These are phyloP conservation scores for Candida golubevii DNA, from an alignment of 805 yeast genomes.

Conservation along the genomic window DNA sequence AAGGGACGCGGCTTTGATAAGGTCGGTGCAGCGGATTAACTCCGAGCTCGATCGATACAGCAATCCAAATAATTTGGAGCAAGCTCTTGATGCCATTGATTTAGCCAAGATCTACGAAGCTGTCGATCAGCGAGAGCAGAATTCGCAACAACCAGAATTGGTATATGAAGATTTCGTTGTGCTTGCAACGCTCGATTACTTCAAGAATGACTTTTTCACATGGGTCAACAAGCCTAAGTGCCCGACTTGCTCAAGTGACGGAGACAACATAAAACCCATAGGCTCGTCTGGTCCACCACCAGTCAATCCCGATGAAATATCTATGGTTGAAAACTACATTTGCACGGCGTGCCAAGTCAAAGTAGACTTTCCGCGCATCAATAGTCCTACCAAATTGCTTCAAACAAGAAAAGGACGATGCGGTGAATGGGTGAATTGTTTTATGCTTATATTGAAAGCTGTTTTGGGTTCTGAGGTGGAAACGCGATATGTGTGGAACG, in stretches of 20 bases:
- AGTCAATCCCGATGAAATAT: slow-evolving; percentile 41
- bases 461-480: slow-evolving; percentile 41
- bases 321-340: slow-evolving; percentile 57
- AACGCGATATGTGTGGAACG: slow-evolving; percentile 73
- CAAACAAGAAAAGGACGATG: slow-evolving; percentile 73
- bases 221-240: slow-evolving; percentile 81
- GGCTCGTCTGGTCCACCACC: slow-evolving; percentile 40
- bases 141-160: slow-evolving; percentile 2
- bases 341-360: slow-evolving; percentile 48
- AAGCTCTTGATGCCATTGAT: slow-evolving; percentile 61
- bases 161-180: slow-evolving; percentile 37
- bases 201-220: slow-evolving; percentile 70
- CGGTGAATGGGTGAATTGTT: slow-evolving; percentile 94
- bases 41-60: slow-evolving; percentile 10
- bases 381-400: slow-evolving; percentile 59
- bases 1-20: slow-evolving; percentile 2
- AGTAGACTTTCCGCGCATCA: slow-evolving; percentile 72
- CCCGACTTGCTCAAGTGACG: slow-evolving; percentile 40
- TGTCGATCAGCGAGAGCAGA: slow-evolving; percentile 48
- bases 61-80: slow-evolving; percentile 28
- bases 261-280: slow-evolving; percentile 32
- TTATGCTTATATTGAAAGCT: slow-evolving; percentile 64
- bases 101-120: slow-evolving; percentile 53
- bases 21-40: slow-evolving; percentile 2
- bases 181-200: slow-evolving; percentile 36